Evolutionary conservation across 2,329 filamentous ascomycete genomes (phyloP), one percentile per base, ranked within the genome.

Genomic region (Monilinia vaccinii-corymbosi): DNA sequence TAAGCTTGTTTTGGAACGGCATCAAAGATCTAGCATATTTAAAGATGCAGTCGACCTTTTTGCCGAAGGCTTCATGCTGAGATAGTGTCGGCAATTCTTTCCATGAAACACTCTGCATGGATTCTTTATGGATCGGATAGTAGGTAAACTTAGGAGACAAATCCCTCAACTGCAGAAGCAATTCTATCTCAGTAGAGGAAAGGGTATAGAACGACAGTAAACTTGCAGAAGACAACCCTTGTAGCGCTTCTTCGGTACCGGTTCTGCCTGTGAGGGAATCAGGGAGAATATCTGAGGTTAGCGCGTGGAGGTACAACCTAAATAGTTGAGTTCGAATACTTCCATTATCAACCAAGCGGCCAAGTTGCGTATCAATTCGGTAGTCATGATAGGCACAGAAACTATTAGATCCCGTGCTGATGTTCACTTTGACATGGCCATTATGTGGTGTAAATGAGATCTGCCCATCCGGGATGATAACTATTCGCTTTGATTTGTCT

Each of bases 61-160:
- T 62, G 42, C 70, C 70, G 46, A 81, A 80, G 0, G 67, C 65
- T 0, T 73, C 72, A 58, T 82, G 74, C 57, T 84, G 81, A 0
- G 77, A 67, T 1, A 79, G 63, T 6, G 71, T 73, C 1, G 73
- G 71, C 0, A 83, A 65, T 0, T 56, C 0, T 0, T 66, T 57
- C 81, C 81, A 84, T 0, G 16, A 1, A 3, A 81, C 72, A 0
- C 50, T 71, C 58, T 84, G 78, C 79, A 83, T 83, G 0, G 72
- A 69, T 16, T 65, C 60, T 11, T 72, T n/a, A 9, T 76, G 31
- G 0, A 16, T 0, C 0, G 80, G 79, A 58, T 82, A 83, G 60
- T 74, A 83, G 0, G 44, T 18, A 36, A 79, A 69, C 2, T 10
- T 11, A 0, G 80, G 80, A 1, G 76, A 76, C 0, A 82, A 66